A percentile compares a stretch with the other conserved stretches of the same genome.
These are phyloP conservation scores for Metschnikowia cerradonensis DNA, from an alignment of 805 yeast species.

Conservation along the genomic window DNA sequence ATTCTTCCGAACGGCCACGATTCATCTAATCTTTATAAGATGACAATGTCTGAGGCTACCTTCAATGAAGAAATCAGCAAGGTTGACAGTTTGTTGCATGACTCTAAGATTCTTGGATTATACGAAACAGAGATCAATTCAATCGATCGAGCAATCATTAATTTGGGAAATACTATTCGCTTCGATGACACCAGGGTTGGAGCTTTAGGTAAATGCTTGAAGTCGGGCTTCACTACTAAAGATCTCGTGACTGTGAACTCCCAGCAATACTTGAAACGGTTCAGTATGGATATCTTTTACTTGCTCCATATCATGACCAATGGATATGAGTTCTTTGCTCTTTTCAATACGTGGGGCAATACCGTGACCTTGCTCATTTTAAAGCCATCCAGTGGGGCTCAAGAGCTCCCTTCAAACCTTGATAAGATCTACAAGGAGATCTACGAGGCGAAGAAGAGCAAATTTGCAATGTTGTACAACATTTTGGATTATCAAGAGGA, in stretches of 20 bases:
- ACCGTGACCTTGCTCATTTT: conserved; percentile 51
- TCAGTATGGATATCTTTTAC: conserved; percentile 57
- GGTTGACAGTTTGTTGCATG: conserved; percentile 60
- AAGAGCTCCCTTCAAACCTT: conserved; percentile 54
- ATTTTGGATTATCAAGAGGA: conserved; percentile 51
- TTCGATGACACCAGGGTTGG: conserved; percentile 75
- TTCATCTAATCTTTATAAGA: conserved; percentile 49
- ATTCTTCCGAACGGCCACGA: conserved; percentile 67
- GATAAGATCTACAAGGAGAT: conserved; percentile 54
- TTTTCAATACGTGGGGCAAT: conserved; percentile 62
- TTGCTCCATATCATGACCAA: conserved; percentile 66
- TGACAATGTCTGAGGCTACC: conserved; percentile 64
- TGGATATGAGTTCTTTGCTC: conserved; percentile 68
- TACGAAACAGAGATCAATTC: conserved; percentile 72
- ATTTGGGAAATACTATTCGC: conserved; percentile 68
- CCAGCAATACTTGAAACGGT: conserved; percentile 50
- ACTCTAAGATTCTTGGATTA: conserved; percentile 58
- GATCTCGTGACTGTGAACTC: conserved; percentile 49
- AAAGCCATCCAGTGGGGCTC: conserved; percentile 69
- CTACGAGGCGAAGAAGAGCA: conserved; percentile 44
- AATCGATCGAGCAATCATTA: conserved; percentile 70
- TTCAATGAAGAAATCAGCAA: conserved; percentile 54
- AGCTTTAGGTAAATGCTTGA: conserved; percentile 78
- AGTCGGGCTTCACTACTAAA: conserved; percentile 72
- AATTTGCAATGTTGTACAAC: conserved; percentile 37